These are phyloP conservation scores for Pseudoturritis turrita DNA, from an alignment of 345 rosid genomes.

Conservation along the genomic window DNA sequence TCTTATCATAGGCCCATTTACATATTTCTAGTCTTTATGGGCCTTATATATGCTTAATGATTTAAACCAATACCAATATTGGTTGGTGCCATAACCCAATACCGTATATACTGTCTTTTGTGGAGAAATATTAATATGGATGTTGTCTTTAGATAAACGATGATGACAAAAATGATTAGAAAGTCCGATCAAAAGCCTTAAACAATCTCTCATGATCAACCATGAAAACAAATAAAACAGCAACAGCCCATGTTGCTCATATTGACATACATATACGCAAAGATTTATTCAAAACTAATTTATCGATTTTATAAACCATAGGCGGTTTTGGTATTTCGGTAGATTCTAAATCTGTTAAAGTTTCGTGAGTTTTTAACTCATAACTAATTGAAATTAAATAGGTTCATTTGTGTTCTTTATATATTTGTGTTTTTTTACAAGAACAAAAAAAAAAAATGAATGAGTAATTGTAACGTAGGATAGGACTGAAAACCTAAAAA, in stretches of 20 bases:
- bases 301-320: neutral
- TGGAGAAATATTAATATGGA: neutral
- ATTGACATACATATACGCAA: constrained; percentile 22
- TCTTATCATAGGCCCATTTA: constrained; percentile 1
- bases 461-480: constrained; percentile 1
- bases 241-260: constrained; percentile 22
- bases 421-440: neutral
- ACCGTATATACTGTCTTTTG: neutral
- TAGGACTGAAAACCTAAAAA: constrained; percentile 18
- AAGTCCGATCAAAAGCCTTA: neutral
- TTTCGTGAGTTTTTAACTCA: neutral
- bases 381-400: neutral
- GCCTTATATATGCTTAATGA: neutral
- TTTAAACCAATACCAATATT: too few relatives aligned
- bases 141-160: neutral
- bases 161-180: too few relatives aligned
- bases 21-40: neutral
- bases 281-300: neutral
- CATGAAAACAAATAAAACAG: neutral
- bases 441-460: neutral
- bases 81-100: neutral
- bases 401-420: too few relatives aligned
- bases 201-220: neutral
- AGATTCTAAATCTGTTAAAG: neutral
- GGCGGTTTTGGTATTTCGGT: neutral